phyloP scores from a whole-genome alignment of 768 basidiomycete genomes.

The Phanerochaete sordida region DNA sequence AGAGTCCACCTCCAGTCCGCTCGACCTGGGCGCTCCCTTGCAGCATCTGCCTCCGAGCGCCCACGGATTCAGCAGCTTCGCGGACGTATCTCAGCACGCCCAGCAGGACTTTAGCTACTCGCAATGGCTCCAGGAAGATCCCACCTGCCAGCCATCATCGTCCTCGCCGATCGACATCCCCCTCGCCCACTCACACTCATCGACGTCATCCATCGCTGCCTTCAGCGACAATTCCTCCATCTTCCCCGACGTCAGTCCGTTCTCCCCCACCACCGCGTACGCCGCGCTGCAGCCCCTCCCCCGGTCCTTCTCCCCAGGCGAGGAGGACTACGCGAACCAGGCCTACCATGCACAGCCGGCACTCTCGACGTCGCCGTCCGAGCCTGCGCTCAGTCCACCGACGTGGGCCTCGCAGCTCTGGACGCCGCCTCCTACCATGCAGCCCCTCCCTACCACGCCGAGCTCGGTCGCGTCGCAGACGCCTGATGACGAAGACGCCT shows the following conservation, averaged over 20 bases:
- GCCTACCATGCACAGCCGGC: constrained; percentile 16
- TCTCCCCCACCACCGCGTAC: constrained; percentile 56
- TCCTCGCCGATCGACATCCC: constrained; percentile 66
- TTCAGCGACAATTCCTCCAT: constrained; percentile 40
- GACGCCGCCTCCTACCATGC: constrained; percentile 42
- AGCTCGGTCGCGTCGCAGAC: constrained; percentile 17
- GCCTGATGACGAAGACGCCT: constrained; percentile 32
- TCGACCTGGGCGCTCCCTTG: constrained; percentile 36
- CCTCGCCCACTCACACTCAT: constrained; percentile 26
- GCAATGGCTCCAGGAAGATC: constrained; percentile 65
- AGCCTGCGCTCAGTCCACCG: constrained; percentile 56
- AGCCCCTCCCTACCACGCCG: constrained; percentile 39
- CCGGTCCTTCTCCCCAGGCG: constrained; percentile 52
- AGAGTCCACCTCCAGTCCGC: constrained; percentile 37
- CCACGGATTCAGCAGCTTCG: constrained; percentile 30
- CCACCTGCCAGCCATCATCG: constrained; percentile 30
- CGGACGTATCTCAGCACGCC: constrained; percentile 28
- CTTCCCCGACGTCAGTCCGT: constrained; percentile 46
- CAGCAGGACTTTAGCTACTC: constrained; percentile 35
- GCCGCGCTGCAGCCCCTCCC: constrained; percentile 59
- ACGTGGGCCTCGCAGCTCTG: constrained; percentile 68
- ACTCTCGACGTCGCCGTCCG: constrained; percentile 56
- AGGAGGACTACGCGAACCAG: constrained; percentile 21
- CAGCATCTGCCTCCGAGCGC: constrained; percentile 29
- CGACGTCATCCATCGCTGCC: constrained; percentile 33